Evolutionary conservation across 2,329 filamentous ascomycete genomes (phyloP), one percentile per base, ranked within the genome.

Genomic region (Capronia coronata): DNA sequence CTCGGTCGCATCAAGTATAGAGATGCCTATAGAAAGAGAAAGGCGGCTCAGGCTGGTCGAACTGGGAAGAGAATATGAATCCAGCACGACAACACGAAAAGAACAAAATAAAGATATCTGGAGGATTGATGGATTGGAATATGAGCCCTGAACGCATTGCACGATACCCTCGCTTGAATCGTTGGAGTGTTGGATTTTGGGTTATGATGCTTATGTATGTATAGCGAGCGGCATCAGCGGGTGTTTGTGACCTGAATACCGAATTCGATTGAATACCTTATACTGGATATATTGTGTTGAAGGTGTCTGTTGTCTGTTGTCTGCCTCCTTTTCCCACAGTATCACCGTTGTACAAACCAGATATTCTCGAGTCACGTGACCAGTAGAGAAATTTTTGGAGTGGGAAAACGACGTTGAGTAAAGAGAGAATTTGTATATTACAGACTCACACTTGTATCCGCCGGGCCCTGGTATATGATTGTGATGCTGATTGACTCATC

Each of bases 1-100:
- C 43, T 63, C 16, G 61, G 56, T 1, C 58, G 65, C 25, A 64
- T 64, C 46, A 60, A 61, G 45, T 66, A 65, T 48, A 57, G 67
- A 44, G 57, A 63, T 30, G 55, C 57, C 38, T 68, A 65, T 55
- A 59, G 65, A 41, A 59, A 60, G 49, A 55, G 64, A 43, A 51
- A 51, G 49, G 52, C 49, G 18, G 51, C 46, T 23, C 50, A 46
- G 39, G 53, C 45, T 29, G 54, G 46, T 16, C 49, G 56, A 19
- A 58, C 56, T 11, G 55, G 55, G 10, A 52, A 49, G 46, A 42
- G 48, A 32, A 55, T 58, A 50, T 58, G 49, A 51, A n/a, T n/a
- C n/a, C n/a, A n/a, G n/a, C n/a, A n/a, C n/a, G n/a, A n/a, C n/a
- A n/a, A n/a, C n/a, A n/a, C n/a, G n/a, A n/a, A n/a, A n/a, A n/a